Percentiles rank a stretch among this genome's conserved stretches.
Evolutionary conservation across 169 alveolate species (phyloP).

Genomic region (Miamiensis avidus): DNA sequence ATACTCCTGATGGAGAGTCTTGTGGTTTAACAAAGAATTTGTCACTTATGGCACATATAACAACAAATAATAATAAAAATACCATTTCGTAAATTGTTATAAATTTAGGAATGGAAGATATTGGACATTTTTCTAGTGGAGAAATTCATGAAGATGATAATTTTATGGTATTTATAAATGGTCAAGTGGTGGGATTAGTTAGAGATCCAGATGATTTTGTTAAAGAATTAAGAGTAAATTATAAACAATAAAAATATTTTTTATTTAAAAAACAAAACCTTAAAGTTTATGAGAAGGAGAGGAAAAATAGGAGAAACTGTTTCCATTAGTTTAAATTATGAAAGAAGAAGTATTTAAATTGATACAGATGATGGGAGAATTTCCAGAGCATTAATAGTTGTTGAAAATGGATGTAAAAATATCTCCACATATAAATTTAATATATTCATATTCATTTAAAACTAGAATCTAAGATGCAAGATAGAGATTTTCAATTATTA

Average conservation of each 20-base stretch:
- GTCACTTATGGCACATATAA: slow-evolving; percentile 98
- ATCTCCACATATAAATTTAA: slow-evolving; percentile 67
- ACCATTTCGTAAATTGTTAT: slow-evolving; percentile 68
- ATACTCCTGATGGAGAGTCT: slow-evolving; percentile 99
- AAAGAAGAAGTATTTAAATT: slow-evolving; percentile 92
- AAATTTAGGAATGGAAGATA: slow-evolving; percentile 90
- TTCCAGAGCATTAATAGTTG: slow-evolving; percentile 97
- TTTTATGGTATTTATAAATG: slow-evolving; percentile 94
- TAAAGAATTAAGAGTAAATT: slow-evolving; percentile 77
- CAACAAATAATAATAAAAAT: slow-evolving; percentile 93
- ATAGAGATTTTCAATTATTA: slow-evolving; percentile 71
- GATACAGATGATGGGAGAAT: slow-evolving; percentile 99
- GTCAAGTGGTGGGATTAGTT: slow-evolving; percentile 94
- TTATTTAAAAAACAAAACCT: background rate
- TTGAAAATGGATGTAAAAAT: slow-evolving; percentile 87
- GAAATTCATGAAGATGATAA: slow-evolving; percentile 76
- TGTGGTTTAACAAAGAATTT: slow-evolving; percentile 99
- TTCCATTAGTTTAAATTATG: slow-evolving; percentile 92
- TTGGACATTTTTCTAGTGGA: slow-evolving; percentile 71
- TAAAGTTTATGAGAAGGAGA: slow-evolving; percentile 86
- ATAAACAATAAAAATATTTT: background rate
- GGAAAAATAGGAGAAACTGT: slow-evolving; percentile 97
- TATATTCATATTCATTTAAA: slow-evolving; percentile 3
- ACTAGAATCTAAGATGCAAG: slow-evolving; percentile 50
- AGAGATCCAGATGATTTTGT: slow-evolving; percentile 89